A percentile compares a stretch with the other conserved stretches of the same genome.
Conservation (phyloP, 2,329 filamentous ascomycete genomes). For the Eurotiales sp. region DNA sequence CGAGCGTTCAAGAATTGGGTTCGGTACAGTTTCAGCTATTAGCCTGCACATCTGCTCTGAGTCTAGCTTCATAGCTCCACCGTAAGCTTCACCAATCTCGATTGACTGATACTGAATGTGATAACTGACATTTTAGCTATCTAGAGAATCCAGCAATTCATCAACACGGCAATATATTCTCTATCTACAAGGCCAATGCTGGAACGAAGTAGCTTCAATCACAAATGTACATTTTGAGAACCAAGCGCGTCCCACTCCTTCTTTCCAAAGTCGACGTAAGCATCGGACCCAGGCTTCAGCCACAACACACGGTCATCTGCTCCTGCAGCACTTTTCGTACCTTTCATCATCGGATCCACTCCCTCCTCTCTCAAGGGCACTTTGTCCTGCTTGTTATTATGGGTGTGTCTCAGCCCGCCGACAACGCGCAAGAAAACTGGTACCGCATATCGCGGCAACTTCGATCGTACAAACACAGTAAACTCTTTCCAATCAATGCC, state of each 20-base stretch:
- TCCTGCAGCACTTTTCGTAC: conserved; percentile 42
- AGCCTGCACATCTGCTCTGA: no score
- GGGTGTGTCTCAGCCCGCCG: conserved; percentile 34
- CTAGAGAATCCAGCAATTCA: no score
- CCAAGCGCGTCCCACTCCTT: conserved; percentile 56
- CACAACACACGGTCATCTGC: conserved; percentile 49
- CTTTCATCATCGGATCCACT: conserved; percentile 53
- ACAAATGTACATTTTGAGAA: conserved; percentile 46
- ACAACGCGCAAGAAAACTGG: conserved; percentile 68
- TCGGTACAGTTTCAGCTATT: no score
- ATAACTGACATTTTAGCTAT: no score
- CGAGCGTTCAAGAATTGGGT: no score
- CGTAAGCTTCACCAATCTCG: no score
- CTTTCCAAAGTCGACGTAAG: conserved; percentile 58
- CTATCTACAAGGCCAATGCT: no score
- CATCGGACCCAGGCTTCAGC: conserved; percentile 45
- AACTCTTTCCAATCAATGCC: conserved; percentile 60
- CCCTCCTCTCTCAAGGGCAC: conserved; percentile 65
- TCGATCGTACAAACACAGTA: conserved; percentile 54
- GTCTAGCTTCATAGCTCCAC: no score
- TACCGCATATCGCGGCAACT: conserved; percentile 69
- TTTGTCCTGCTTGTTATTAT: conserved; percentile 80
- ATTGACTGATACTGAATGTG: no score
- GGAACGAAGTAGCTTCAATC: no score
- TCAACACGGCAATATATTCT: no score